Percentiles rank a stretch among this genome's conserved stretches.
These are phyloP conservation scores for Cutaneotrichosporon spelunceum DNA, from an alignment of 1,284 basidiomycete genomes.

Conservation along the genomic window DNA sequence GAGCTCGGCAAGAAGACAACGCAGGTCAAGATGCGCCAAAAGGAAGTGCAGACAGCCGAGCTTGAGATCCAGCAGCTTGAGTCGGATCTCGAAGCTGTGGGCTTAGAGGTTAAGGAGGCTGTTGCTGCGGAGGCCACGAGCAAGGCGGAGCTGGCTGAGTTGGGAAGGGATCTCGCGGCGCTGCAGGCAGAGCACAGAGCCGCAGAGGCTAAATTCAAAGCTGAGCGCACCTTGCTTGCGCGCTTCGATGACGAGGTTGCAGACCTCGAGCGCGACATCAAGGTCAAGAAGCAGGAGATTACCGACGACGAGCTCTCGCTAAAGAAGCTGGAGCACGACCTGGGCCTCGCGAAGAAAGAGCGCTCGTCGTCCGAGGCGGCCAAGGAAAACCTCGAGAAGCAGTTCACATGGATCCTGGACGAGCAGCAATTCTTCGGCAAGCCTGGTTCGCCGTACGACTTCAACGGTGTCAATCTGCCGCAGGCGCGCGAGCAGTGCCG, in stretches of 20 bases:
- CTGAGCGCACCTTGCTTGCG: slow-evolving; percentile 79
- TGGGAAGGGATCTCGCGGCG: slow-evolving; percentile 62
- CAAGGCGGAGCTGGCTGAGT: slow-evolving; percentile 37
- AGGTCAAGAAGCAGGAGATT: slow-evolving; percentile 73
- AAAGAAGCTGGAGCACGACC: slow-evolving; percentile 60
- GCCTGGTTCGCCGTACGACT: slow-evolving; percentile 77
- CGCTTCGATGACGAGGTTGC: slow-evolving; percentile 85
- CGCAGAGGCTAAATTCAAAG: slow-evolving; percentile 69
- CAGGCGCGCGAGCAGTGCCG: slow-evolving; percentile 65
- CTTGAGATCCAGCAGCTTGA: slow-evolving; percentile 86
- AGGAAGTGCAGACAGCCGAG: slow-evolving; percentile 78
- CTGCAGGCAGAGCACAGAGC: slow-evolving; percentile 61
- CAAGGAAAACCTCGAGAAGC: slow-evolving; percentile 64
- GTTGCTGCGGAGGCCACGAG: slow-evolving; percentile 61
- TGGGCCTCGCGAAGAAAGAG: slow-evolving; percentile 54
- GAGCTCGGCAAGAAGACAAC: slow-evolving; percentile 75
- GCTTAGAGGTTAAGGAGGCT: slow-evolving; percentile 62
- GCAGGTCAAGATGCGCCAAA: slow-evolving; percentile 79
- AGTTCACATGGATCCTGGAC: slow-evolving; percentile 81
- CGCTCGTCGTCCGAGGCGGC: slow-evolving; percentile 59
- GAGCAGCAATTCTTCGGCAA: slow-evolving; percentile 86
- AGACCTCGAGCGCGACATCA: slow-evolving; percentile 74
- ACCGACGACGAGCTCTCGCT: slow-evolving; percentile 68
- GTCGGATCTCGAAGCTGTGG: slow-evolving; percentile 66
- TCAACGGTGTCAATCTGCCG: slow-evolving; percentile 66